Evolutionary conservation across 1,284 basidiomycete species (phyloP), one percentile per base, ranked within the genome.

Genomic region (Albatrellus sp.): DNA sequence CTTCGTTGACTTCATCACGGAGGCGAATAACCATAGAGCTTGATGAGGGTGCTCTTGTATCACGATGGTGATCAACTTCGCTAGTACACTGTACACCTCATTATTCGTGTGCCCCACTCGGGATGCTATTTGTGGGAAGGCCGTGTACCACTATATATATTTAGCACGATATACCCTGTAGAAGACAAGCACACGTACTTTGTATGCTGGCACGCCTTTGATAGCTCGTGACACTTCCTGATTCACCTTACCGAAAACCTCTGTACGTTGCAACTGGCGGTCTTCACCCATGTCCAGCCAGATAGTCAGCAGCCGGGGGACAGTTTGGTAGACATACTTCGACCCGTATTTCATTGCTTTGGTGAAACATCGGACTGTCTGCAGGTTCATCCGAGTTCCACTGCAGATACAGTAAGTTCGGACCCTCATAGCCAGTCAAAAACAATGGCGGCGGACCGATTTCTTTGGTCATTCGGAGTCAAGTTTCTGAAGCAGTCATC

Each of bases 51-150:
- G 94, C 45, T 80, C 77, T 43, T 71, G 63, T 11, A 98, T 72
- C 34, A 98, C 88, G 14, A 62, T 67, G 9, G 69, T 63, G 50
- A 98, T 90, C 34, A 98, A 74, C 46, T 64, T 68, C 1, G 77
- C 70, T 13, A 99, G 65, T 12, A 80, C 64, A 0, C 60, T 60
- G 57, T 77, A 86, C 1, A 93, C 84, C 1, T 70, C 69, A n/a
- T 65, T 56, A 55, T 90, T 86, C 13, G 64, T 66, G 55, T 98
- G 90, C 14, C 84, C 86, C 31, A 99, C 86, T 8, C 96, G 80
- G 19, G 96, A 98, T 9, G 96, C 89, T 47, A 98, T 87, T 68
- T 98, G 96, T 6, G 96, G 92, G 52, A 98, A 92, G 0, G 93
- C 93, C 0, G 89, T 94, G 52, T 87, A 87, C 90, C 93, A 98